Base-by-base conservation (phyloP, 345 rosid species). In the Eucalyptus urophylla region DNA sequence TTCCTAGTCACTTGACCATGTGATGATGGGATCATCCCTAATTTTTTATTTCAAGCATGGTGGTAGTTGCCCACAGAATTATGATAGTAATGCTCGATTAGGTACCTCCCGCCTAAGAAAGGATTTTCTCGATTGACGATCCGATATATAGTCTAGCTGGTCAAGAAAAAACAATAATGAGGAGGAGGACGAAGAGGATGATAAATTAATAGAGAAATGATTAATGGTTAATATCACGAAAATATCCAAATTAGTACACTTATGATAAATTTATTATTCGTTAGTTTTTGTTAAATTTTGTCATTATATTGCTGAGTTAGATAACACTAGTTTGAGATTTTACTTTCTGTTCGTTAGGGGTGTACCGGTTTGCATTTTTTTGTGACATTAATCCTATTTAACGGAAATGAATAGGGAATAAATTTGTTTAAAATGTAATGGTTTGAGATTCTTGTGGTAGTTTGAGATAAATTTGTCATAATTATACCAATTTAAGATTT, bases 341-440 rank as follows among this genome's bases (percentile, higher is more conserved):
- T 53, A 53, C 5, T 0, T 53, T 53, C 0, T 53, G 0, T 53
- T 21, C 21, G 11, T 53, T 25, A 19, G 0, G 0, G 2, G 2
- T 21, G 2, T 21, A 53, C 0, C 0, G 0, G 5, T 53, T 53
- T 53, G 1, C 1, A 53, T 4, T 21, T 53, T 21, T 53, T 21
- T 2, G 2, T 0, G 25, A 53, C 58, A 53, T 4, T 53, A 53
- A 21, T 53, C 25, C 2, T 53, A 53, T 2, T 53, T 53, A 21
- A 53, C 0, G 5, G 5, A 53, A 53, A 53, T 53, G 58, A 8
- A 53, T 1, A 53, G 1, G 2, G 11, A 53, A 21, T 21, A 53
- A 8, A 19, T 53, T 53, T 53, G 5, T 53, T 53, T 19, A 19
- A 53, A 8, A 3, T 21, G 58, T 53, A 21, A 53, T 0, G 5